Base-by-base conservation (phyloP, 345 rosid species). In the Pistacia vera region DNA sequence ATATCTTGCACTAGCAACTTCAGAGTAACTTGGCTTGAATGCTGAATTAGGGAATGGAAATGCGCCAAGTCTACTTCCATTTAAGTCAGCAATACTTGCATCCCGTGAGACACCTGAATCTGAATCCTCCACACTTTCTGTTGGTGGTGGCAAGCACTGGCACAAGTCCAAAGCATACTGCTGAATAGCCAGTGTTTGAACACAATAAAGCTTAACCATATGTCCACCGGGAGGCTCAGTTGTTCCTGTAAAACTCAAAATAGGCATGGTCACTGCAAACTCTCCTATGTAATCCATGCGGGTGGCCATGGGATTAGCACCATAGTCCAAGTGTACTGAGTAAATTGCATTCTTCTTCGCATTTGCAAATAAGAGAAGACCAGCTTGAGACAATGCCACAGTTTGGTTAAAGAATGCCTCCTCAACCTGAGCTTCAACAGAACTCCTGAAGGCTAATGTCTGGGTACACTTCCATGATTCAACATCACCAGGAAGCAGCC, bases 121-220 rank as follows among this genome's bases (percentile, higher is more conserved):
- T 71, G 84, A 84, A 81, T 79, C 87, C 78, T 90, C 95, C 20
- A 70, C 78, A 85, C 78, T 89, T 69, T 88, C 94, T 71, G 82
- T 20, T 22, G 87, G 80, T 6, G 91, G 96, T 52, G 97, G 99
- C 73, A 90, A 82, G 86, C 98, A 96, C 77, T 85, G 91, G 83
- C 76, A 84, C 62, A 91, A 88, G 75, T 93, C 98, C 83, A 96
- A 83, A 35, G 92, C 85, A 88, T 96, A 96, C 81, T 93, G 97
- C 84, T 92, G 94, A 83, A 95, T 95, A 67, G 98, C 98, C 80
- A 78, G 93, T 60, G 99, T 95, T 82, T 93, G 97, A 30, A 95
- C 92, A 78, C 98, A 95, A 76, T 93, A 95, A 75, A 95, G 87
- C 86, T 92, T 94, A 57, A 88, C 89, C 48, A 85, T 79, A 66